A percentile compares a stretch with the other conserved stretches of the same genome.
Evolutionary conservation across 2,329 filamentous ascomycete genomes (phyloP).

Genomic region (Aspergillus proliferans): DNA sequence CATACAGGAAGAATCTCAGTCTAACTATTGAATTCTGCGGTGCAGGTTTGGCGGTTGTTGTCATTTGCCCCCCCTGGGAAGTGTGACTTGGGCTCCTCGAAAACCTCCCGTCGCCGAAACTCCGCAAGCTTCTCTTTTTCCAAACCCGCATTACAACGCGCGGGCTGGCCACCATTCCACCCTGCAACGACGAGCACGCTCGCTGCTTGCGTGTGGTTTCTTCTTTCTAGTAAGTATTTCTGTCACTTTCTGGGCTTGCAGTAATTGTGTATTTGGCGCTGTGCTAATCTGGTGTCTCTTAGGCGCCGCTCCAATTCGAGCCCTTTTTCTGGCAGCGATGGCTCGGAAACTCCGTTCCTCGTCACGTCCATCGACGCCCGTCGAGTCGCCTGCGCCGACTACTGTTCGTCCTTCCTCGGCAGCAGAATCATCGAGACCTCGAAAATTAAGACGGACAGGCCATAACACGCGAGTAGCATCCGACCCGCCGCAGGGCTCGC

Average conservation of each 20-base stretch:
- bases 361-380: conserved; percentile 29
- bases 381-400: conserved; percentile 13
- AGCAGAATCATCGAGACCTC: conserved; percentile 23
- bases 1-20: neutral
- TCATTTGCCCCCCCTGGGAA: conserved; percentile 17
- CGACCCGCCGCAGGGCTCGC: conserved; percentile 14
- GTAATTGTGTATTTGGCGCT: conserved; percentile 3
- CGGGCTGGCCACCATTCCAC: conserved; percentile 26
- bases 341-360: conserved; percentile 30
- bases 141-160: conserved; percentile 24
- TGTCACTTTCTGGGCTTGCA: neutral
- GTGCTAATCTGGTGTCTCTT: conserved; percentile 17
- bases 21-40: conserved; percentile 6
- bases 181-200: conserved; percentile 26
- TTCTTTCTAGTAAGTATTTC: conserved; percentile 17
- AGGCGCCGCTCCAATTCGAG: conserved; percentile 13
- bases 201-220: conserved; percentile 20
- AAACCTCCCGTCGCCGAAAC: conserved; percentile 19
- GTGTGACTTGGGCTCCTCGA: conserved; percentile 22
- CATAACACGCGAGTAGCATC: conserved; percentile 20
- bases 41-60: conserved; percentile 12
- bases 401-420: conserved; percentile 15
- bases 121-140: conserved; percentile 22
- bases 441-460: conserved; percentile 28
- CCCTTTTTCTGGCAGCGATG: conserved; percentile 21